Percentiles rank a stretch among this genome's conserved stretches.
These are phyloP conservation scores for Xylariaceae sp. DNA, from an alignment of 2,329 filamentous ascomycete species.

Conservation along the genomic window DNA sequence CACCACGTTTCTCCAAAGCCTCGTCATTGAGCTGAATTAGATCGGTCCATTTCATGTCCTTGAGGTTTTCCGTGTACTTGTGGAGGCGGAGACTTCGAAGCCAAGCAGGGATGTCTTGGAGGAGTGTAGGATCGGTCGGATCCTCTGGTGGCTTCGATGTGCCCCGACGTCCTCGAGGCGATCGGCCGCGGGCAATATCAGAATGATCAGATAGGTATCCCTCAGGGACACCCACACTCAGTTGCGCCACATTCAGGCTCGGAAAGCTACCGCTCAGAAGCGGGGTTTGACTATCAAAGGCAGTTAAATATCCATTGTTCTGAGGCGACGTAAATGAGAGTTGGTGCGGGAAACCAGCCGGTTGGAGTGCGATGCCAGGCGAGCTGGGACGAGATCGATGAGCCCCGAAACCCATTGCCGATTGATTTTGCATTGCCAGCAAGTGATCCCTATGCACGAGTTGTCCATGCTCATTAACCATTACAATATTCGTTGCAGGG, in stretches of 20 bases:
- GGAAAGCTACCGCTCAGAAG: constrained; percentile 66
- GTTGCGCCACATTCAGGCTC: constrained; percentile 64
- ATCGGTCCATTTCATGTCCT: constrained; percentile 95
- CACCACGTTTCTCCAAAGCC: constrained; percentile 84
- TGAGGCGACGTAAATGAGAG: constrained; percentile 80
- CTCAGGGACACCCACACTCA: constrained; percentile 65
- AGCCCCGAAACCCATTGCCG: constrained; percentile 53
- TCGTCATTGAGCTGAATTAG: constrained; percentile 88
- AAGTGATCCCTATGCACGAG: constrained; percentile 81
- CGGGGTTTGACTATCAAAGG: constrained; percentile 73
- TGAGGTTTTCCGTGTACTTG: constrained; percentile 98
- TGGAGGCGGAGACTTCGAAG: constrained; percentile 88
- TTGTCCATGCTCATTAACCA: constrained; percentile 92
- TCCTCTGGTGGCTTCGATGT: constrained; percentile 98
- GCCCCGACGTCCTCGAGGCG: constrained; percentile 83
- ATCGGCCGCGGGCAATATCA: constrained; percentile 83
- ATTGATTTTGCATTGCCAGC: constrained; percentile 69
- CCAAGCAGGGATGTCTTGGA: constrained; percentile 96
- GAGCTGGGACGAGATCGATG: constrained; percentile 84
- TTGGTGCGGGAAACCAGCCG: constrained; percentile 50
- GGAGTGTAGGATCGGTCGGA: constrained; percentile 80
- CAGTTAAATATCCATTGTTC: constrained; percentile 88
- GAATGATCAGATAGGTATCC: constrained; percentile 93
- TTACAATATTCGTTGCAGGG: constrained; percentile 73
- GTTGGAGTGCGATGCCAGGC: constrained; percentile 77